These are phyloP conservation scores for Stylonectria norvegica DNA, from an alignment of 2,329 filamentous ascomycete genomes.

Conservation along the genomic window DNA sequence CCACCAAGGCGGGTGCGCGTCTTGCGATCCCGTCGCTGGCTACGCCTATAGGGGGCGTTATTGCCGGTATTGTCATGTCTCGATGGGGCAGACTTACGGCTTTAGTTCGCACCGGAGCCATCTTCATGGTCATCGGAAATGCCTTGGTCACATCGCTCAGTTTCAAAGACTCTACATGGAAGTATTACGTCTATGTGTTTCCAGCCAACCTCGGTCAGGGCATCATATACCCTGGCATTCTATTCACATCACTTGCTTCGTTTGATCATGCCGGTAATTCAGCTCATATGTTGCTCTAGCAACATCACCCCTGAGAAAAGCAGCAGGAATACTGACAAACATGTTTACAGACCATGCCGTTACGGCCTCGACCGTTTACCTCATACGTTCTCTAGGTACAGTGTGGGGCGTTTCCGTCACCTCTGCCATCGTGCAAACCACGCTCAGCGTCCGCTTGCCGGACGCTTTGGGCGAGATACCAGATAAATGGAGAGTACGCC, in stretches of 20 bases:
- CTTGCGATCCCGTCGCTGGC: constrained; percentile 62
- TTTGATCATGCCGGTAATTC: constrained; percentile 60
- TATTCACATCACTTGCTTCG: constrained; percentile 60
- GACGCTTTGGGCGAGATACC: constrained; percentile 51
- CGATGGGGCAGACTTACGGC: constrained; percentile 50
- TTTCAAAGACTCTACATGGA: constrained; percentile 48
- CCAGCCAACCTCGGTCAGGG: constrained; percentile 59
- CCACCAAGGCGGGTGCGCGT: constrained; percentile 61
- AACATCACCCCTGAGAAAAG: not conserved
- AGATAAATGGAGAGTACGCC: constrained; percentile 55
- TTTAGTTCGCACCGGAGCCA: constrained; percentile 49
- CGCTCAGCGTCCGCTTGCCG: constrained; percentile 52
- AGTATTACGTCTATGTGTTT: constrained; percentile 56
- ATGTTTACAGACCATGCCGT: constrained; percentile 54
- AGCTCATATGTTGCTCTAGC: constrained; percentile 15
- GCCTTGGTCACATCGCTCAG: constrained; percentile 47
- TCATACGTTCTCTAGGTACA: constrained; percentile 59
- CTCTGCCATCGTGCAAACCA: constrained; percentile 61
- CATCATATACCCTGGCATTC: constrained; percentile 54
- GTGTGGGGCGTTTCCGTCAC: constrained; percentile 64
- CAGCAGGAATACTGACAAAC: not conserved
- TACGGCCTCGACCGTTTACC: constrained; percentile 59
- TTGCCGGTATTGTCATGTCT: constrained; percentile 57
- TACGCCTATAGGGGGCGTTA: constrained; percentile 53
- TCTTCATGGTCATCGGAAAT: constrained; percentile 53